Evolutionary conservation across 2,329 filamentous ascomycete species (phyloP), one percentile per base, ranked within the genome.

Genomic region (Paraphoma chrysanthemicola): DNA sequence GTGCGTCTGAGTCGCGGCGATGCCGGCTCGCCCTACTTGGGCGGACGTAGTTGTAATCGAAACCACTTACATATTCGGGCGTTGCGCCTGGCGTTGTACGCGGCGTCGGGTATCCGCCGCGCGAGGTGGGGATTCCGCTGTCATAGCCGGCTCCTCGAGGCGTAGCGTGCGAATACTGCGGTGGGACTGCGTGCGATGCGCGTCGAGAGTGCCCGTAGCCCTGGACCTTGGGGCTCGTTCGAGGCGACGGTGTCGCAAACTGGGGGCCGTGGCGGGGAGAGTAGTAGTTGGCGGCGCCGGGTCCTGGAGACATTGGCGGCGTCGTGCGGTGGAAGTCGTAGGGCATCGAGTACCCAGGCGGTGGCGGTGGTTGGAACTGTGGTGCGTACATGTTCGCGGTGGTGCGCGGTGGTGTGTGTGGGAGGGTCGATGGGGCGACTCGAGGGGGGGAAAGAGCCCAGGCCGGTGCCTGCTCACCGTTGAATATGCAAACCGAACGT

Each of bases 1-100:
- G 63, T 53, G 65, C 75, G 64, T 77, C 74, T 60, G 73, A 60
- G 64, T 74, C 70, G 71, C 72, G 73, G 56, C 73, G 72, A 68
- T 65, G 71, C 69, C 73, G 70, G 73, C 75, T 77, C 67, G 74
- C 69, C 76, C 77, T 76, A 70, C 48, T 57, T 14, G 51, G 51
- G 36, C 51, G 51, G 18, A 53, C 51, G 43, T 48, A 53, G 51
- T 53, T 53, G 78, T 80, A 83, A 82, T 81, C 83, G 64, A 73
- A 73, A 75, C 69, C 65, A 88, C 86, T 88, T 88, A 88, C 86
- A 88, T 85, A 83, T 78, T 88, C 85, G 76, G 79, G 71, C 11
- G 51, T 53, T 31, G 51, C 44, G 18, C 16, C 51, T 36, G 51
- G 51, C 77, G 84, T 82, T 78, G 78, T 83, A 80, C 78, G 82